These are phyloP conservation scores for Linanthus parryae DNA, from an alignment of 148 eudicot species.

Conservation along the genomic window DNA sequence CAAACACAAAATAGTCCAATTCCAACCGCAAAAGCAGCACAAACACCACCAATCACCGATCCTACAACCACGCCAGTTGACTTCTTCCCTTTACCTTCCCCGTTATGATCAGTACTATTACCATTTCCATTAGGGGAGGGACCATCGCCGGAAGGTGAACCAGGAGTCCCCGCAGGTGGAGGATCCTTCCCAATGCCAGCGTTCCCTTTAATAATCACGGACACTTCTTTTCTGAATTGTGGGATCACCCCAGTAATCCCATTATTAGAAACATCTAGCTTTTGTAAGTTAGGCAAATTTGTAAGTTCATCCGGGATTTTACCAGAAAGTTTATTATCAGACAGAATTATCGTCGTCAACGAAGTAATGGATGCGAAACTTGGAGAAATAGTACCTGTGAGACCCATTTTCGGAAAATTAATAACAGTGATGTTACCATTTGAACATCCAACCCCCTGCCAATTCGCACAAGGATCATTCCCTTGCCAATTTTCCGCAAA, in stretches of 20 bases:
- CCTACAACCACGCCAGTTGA: slow-evolving; percentile 54
- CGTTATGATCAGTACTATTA: slow-evolving; percentile 14
- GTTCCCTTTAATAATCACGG: slow-evolving; percentile 42
- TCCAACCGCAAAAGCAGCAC: slow-evolving; percentile 35
- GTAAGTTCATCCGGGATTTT: slow-evolving; percentile 61
- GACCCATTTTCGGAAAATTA: slow-evolving; percentile 40
- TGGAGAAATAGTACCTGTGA: slow-evolving; percentile 64
- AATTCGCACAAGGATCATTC: slow-evolving; percentile 55
- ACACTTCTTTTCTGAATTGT: slow-evolving; percentile 29
- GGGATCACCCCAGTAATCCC: slow-evolving; percentile 54
- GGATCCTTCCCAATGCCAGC: slow-evolving; percentile 42
- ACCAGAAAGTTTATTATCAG: slow-evolving; percentile 62
- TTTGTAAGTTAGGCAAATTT: slow-evolving; percentile 38
- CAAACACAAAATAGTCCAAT: slow-evolving; percentile 34
- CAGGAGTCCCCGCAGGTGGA: slow-evolving; percentile 22
- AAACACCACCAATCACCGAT: slow-evolving; percentile 41
- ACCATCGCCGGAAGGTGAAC: slow-evolving; percentile 9
- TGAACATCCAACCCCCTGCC: slow-evolving; percentile 57
- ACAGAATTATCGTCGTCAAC: slow-evolving; percentile 38
- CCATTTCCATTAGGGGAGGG: slow-evolving; percentile 13
- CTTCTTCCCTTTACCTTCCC: slow-evolving; percentile 17
- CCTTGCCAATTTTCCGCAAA: slow-evolving; percentile 67
- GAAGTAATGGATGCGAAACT: slow-evolving; percentile 43
- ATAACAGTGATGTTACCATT: slow-evolving; percentile 48
- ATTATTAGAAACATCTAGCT: slow-evolving; percentile 63